These are phyloP conservation scores for Lactarius hengduanensis DNA, from an alignment of 768 basidiomycete genomes.

Conservation along the genomic window DNA sequence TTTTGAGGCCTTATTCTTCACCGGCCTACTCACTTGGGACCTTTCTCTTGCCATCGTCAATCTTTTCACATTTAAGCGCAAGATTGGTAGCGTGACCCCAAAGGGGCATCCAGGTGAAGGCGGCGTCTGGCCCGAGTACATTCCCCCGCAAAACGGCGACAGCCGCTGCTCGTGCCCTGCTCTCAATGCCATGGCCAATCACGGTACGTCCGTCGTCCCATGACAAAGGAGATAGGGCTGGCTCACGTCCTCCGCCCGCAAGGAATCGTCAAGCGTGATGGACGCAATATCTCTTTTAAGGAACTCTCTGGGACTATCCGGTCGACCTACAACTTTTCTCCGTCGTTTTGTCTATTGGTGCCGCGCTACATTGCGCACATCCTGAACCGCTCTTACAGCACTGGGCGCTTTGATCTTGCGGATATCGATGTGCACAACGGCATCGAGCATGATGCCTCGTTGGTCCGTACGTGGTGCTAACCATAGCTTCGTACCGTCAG, in stretches of 20 bases:
- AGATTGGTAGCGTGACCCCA: slow-evolving; percentile 55
- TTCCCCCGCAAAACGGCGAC: slow-evolving; percentile 56
- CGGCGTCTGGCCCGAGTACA: slow-evolving; percentile 69
- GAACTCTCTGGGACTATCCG: slow-evolving; percentile 36
- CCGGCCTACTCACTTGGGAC: slow-evolving; percentile 49
- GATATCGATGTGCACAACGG: slow-evolving; percentile 74
- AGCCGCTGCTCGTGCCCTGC: slow-evolving; percentile 74
- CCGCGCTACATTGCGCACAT: slow-evolving; percentile 58
- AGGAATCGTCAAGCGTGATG: slow-evolving; percentile 56
- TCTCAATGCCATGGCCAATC: slow-evolving; percentile 80
- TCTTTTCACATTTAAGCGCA: slow-evolving; percentile 47
- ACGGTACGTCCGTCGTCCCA: slow-evolving; percentile 46
- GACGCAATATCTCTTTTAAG: slow-evolving; percentile 63
- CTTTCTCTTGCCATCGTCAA: slow-evolving; percentile 50
- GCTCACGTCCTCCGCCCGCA: background rate
- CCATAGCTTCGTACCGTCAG: background rate
- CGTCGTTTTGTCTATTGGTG: slow-evolving; percentile 66
- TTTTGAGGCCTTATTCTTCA: slow-evolving; percentile 12
- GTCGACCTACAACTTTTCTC: slow-evolving; percentile 63
- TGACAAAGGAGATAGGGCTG: background rate
- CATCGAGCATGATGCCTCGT: slow-evolving; percentile 68
- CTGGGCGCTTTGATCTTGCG: slow-evolving; percentile 59
- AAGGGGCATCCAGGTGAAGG: slow-evolving; percentile 54
- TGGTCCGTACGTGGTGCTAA: slow-evolving; percentile 39
- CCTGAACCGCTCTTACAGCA: slow-evolving; percentile 54